Base-by-base conservation (phyloP, 768 basidiomycete species). In the Trametes villosa region DNA sequence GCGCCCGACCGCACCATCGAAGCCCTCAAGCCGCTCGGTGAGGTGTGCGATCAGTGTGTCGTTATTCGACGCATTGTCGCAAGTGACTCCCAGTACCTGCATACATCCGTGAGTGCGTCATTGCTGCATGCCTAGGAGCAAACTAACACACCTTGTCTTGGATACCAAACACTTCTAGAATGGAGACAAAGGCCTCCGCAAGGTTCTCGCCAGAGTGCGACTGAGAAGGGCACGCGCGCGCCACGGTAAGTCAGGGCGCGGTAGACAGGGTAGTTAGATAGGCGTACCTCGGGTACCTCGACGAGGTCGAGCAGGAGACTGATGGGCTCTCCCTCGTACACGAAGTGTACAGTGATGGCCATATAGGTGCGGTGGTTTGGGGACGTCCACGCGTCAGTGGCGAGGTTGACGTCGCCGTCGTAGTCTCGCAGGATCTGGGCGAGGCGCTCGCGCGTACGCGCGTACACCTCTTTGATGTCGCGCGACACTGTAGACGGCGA, bases 381-480 rank as follows among this genome's bases (percentile, higher is more conserved):
- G 33, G 33, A 34, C 7, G 33, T 34, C 33, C 33, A 34, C 9
- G 34, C 46, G 30, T 57, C 74, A 1, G 71, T 74, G 0, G 63
- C 64, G 53, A 75, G 72, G 49, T 56, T 74, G 8, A 77, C 36
- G 9, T 53, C 38, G 0, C 75, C 70, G 0, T 71, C 54, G 55
- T 75, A 62, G 17, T 70, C 64, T 15, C 48, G 47, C 13, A 67
- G 41, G 24, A 59, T 36, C 5, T 71, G 68, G 11, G 66, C 65
- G 26, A 81, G 63, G 1, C 64, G 36, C 15, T 67, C 27, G 0
- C 62, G 31, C 11, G 59, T 59, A 8, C 46, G 22, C 4, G 18
- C 53, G 60, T 76, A 80, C 0, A 76, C 65, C 0, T 60, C 29
- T 31, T 70, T 64, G 0, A 77, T 53, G 51, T 79, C 75, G 1